Conservation (phyloP, 352 stramenopile genomes). For the Pythium rishiriense region DNA sequence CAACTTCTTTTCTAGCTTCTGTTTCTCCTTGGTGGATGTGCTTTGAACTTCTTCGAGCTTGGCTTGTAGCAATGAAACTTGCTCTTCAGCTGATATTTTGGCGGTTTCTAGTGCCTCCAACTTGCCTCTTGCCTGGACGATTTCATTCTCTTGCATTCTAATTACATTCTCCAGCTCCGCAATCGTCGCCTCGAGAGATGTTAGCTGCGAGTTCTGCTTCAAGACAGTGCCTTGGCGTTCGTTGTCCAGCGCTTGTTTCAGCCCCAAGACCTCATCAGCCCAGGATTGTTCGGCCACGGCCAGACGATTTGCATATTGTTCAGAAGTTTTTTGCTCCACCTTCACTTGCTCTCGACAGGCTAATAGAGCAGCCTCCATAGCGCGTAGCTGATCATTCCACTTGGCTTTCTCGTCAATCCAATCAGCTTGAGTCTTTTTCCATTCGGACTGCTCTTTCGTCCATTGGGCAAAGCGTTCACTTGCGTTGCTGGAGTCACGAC, state of each 20-base stretch:
- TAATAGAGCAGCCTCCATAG: neutral
- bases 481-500: neutral
- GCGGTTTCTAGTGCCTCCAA: neutral
- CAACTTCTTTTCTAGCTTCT: slow-evolving; percentile 58
- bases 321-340: neutral
- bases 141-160: neutral
- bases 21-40: slow-evolving; percentile 39
- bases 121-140: neutral
- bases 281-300: neutral
- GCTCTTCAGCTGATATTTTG: neutral
- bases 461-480: neutral
- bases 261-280: neutral
- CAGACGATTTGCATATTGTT: neutral
- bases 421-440: neutral
- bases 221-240: neutral
- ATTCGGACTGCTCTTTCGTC: neutral
- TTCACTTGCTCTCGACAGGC: neutral
- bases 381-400: neutral
- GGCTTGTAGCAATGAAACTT: neutral
- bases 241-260: neutral
- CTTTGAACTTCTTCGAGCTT: slow-evolving; percentile 1
- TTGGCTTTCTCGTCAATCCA: slow-evolving; percentile 5
- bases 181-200: neutral
- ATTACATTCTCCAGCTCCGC: neutral
- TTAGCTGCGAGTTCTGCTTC: neutral